Evolutionary conservation across 148 eudicot species (phyloP), one percentile per base, ranked within the genome.

Genomic region (Diospyros kaki): DNA sequence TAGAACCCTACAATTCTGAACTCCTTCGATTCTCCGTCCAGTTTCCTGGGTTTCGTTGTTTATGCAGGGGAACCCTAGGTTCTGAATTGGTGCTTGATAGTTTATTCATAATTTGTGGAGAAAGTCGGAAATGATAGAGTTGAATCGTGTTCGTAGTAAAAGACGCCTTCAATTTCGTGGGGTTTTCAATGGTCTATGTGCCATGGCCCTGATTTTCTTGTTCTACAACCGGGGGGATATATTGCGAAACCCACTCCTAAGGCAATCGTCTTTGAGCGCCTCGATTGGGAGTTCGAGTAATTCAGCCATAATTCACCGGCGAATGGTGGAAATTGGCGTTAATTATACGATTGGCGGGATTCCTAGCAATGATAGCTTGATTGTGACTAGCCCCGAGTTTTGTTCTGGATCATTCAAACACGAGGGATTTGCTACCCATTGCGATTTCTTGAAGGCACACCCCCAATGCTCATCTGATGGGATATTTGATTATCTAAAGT

Each of bases 371-470:
- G 60, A 72, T 56, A 71, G 14, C 58, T 72, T 82, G 46, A 63
- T 66, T 71, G 79, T 60, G 12, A 80, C 74, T 68, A 75, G 77
- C 40, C 80, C 86, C 67, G 86, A 73, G 48, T 54, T 85, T 66
- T 95, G 98, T 79, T 71, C 65, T 71, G 91, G 91, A 43, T 69
- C 92, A 73, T 66, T 42, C 28, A 77, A 87, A 39, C 96, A 89
- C 61, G 53, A 18, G 51, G 96, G 94, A 52, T 89, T 63, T 73
- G 67, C 62, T 2, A 83, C 77, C 48, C 81, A 79, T 42, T 95
- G 98, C 55, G 94, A 95, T 80, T 95, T 84, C 81, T 81, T 95
- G 84, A 90, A 82, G 83, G 87, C 86, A 2, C 84, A 92, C 66
- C 88, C 92, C 0, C 84, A 92, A 53, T 95, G 98, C 77, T 86